Evolutionary conservation across 1,139 yeast species (phyloP).

Genomic region (Kodamaea fungicola): DNA sequence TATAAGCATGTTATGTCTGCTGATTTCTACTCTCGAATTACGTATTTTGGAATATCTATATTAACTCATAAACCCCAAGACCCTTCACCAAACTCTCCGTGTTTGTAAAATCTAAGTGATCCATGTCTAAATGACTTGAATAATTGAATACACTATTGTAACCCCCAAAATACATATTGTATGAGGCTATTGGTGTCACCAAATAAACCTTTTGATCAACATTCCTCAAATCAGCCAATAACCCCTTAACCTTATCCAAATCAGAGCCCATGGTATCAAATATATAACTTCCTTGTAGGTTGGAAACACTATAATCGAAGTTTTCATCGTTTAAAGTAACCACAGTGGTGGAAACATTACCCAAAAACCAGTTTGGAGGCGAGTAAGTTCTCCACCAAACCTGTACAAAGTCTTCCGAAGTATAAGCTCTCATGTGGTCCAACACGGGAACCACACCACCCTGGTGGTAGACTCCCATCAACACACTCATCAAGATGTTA

Average conservation of each 20-base stretch:
- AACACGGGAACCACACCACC: constrained; percentile 82
- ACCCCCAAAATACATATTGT: constrained; percentile 21
- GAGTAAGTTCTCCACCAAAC: constrained; percentile 94
- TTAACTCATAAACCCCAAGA: constrained; percentile 47
- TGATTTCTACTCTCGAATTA: too few species aligned
- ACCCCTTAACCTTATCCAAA: constrained; percentile 17
- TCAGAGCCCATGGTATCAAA: constrained; percentile 62
- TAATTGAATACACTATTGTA: constrained; percentile 37
- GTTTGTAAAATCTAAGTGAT: constrained; percentile 57
- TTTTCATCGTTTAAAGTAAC: constrained; percentile 16
- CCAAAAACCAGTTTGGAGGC: constrained; percentile 88
- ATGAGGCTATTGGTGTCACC: constrained; percentile 51
- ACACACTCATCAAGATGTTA: constrained; percentile 53
- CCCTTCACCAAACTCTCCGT: constrained; percentile 55
- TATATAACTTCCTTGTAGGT: constrained; percentile 16
- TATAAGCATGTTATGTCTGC: too few species aligned
- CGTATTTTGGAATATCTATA: too few species aligned
- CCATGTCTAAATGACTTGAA: constrained; percentile 56
- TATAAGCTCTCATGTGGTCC: constrained; percentile 23
- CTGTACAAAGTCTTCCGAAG: constrained; percentile 29
- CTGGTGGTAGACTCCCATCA: constrained; percentile 86
- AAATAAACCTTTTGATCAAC: constrained; percentile 23
- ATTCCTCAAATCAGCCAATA: constrained; percentile 12
- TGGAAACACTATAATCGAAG: constrained; percentile 9
- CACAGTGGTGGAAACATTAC: constrained; percentile 25